Base-by-base conservation (phyloP, 768 basidiomycete species). In the Suillus variegatus region DNA sequence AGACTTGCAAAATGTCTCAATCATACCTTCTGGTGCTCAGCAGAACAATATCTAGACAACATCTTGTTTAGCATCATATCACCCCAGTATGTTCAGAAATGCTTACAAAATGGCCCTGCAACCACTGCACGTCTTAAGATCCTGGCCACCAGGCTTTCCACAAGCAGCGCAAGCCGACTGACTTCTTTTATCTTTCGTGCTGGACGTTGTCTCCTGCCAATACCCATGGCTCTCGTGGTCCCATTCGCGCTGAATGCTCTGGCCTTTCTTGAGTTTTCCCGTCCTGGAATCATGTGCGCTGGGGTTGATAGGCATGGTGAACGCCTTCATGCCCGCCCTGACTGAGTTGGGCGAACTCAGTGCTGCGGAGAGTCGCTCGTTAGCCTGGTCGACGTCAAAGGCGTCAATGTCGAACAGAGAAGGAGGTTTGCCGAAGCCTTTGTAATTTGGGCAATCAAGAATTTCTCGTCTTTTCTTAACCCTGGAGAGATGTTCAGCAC, bases 381-480 rank as follows among this genome's bases (percentile, higher is more conserved):
- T 64, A 6, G 76, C 73, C 35, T 65, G 72, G 7, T 61, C 52
- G 20, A 71, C 57, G 63, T 75, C 75, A 65, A 76, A 77, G 13
- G 22, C 36, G 14, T 68, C 67, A 20, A 71, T 64, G 38, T 76
- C 64, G 63, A 75, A 69, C 36, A 72, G 63, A 12, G 71, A 60
- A 69, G 40, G 75, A 65, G 61, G 74, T 72, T 52, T 72, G 66
- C 57, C 72, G 67, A 67, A 78, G 22, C 52, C 66, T n/a, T 68
- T 70, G 65, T 78, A 77, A 64, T 76, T 76, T 4, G 73, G 73
- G 18, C 64, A 60, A 20, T 71, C 64, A 43, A 78, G 67, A 22
- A 78, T 72, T 65, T 76, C 72, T 7, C 69, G 71, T 40, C 73
- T 77, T 66, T 72, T 76, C 41, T 71, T 64, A n/a, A 28, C 35